These are phyloP conservation scores for Cafeteria roenbergensis DNA, from an alignment of 108 stramenopile species.

Conservation along the genomic window DNA sequence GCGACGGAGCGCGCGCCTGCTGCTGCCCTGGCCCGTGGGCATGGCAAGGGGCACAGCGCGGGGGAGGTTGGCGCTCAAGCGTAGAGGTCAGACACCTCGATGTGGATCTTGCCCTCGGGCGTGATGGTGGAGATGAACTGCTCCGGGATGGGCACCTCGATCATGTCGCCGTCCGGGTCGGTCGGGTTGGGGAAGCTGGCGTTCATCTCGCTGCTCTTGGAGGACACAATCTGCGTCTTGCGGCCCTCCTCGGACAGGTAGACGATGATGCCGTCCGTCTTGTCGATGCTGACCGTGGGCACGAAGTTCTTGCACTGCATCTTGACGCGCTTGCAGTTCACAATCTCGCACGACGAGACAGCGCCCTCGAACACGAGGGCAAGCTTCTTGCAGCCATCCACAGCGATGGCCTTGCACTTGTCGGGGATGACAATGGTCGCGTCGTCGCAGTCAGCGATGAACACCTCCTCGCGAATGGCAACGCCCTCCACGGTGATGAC, in stretches of 20 bases:
- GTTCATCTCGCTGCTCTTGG: constrained; percentile 86
- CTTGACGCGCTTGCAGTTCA: constrained; percentile 77
- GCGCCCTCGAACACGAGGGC: constrained; percentile 68
- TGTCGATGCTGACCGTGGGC: constrained; percentile 83
- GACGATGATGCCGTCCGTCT: constrained; percentile 76
- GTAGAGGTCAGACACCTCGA: constrained; percentile 75
- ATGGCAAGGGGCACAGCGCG: too few species aligned
- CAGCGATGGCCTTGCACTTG: constrained; percentile 73
- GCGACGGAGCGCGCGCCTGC: too few species aligned
- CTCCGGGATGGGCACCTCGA: constrained; percentile 88
- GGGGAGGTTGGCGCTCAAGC: too few species aligned
- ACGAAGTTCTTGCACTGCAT: constrained; percentile 64
- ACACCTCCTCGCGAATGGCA: background rate
- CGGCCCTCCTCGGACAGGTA: constrained; percentile 64
- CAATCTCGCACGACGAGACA: constrained; percentile 73
- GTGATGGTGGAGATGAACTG: constrained; percentile 72
- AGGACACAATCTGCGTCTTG: constrained; percentile 61
- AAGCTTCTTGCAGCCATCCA: constrained; percentile 67
- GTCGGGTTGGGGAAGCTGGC: constrained; percentile 62
- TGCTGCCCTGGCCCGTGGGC: too few species aligned
- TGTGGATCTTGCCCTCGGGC: constrained; percentile 39
- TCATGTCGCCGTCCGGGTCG: constrained; percentile 59
- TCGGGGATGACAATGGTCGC: constrained; percentile 53
- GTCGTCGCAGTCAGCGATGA: background rate
- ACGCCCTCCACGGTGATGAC: background rate